phyloP scores from a whole-genome alignment of 2,329 filamentous ascomycete genomes.

The Daldinia sp. region DNA sequence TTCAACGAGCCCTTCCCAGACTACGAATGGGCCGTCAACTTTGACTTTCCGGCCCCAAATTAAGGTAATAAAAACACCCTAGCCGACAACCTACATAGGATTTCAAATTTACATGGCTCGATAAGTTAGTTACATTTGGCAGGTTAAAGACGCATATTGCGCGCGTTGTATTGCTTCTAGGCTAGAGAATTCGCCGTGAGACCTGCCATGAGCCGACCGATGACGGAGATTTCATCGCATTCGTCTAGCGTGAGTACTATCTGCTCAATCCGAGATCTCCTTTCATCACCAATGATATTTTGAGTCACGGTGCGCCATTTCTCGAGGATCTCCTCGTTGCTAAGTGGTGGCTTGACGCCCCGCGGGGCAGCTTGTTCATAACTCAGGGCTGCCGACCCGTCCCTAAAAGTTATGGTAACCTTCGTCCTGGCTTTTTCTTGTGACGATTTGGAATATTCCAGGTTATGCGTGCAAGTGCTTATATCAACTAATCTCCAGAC shows the following conservation, averaged over 20 bases:
- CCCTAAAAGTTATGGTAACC: not conserved
- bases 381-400: not conserved
- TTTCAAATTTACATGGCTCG: too few relatives aligned
- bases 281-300: not conserved
- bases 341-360: constrained; percentile 46
- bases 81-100: too few relatives aligned
- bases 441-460: not conserved
- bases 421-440: not conserved
- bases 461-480: constrained; percentile 27
- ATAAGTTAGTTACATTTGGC: too few relatives aligned
- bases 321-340: constrained; percentile 49
- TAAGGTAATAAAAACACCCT: not conserved
- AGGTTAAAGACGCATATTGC: too few relatives aligned
- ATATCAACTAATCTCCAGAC: constrained; percentile 49
- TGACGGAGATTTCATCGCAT: not conserved
- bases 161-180: not conserved
- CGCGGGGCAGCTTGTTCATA: constrained; percentile 36
- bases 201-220: not conserved
- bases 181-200: not conserved
- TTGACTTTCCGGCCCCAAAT: not conserved
- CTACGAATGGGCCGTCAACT: not conserved
- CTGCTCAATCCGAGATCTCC: not conserved
- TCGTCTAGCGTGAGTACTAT: not conserved
- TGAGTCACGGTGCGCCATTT: constrained; percentile 43
- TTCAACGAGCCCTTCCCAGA: not conserved